These are phyloP conservation scores for Moricandia arvensis DNA, from an alignment of 345 rosid genomes.

Conservation along the genomic window DNA sequence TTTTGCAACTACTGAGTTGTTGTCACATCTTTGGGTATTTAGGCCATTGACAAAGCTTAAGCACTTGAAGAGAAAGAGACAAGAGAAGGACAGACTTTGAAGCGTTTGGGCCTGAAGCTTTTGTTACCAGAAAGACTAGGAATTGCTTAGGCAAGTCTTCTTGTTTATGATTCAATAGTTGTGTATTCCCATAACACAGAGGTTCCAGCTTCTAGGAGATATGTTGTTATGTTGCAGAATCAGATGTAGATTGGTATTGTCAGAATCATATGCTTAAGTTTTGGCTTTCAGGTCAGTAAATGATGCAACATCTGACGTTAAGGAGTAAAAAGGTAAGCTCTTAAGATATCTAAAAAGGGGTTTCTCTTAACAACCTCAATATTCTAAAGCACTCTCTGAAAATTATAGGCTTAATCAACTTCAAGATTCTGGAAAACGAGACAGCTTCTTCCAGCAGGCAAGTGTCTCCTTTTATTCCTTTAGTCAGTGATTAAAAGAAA, in stretches of 20 bases:
- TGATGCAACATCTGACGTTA: slow-evolving; percentile 2
- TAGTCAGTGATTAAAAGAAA: background rate
- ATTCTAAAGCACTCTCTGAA: background rate
- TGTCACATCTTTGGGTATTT: background rate
- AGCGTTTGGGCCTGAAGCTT: slow-evolving; percentile 6
- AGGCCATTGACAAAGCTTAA: background rate
- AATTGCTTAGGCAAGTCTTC: slow-evolving; percentile 31
- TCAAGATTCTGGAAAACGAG: background rate
- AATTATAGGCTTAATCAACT: background rate
- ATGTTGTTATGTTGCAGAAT: slow-evolving; percentile 8
- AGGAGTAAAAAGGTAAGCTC: slow-evolving; percentile 6
- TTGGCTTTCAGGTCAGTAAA: slow-evolving; percentile 1
- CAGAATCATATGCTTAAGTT: too few species aligned
- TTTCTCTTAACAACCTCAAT: slow-evolving; percentile 2
- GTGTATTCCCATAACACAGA: background rate
- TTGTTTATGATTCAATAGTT: slow-evolving; percentile 19
- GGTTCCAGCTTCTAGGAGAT: background rate
- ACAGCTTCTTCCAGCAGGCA: slow-evolving; percentile 21
- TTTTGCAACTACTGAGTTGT: background rate
- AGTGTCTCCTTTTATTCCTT: slow-evolving; percentile 8
- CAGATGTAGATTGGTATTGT: background rate
- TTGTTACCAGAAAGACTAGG: background rate
- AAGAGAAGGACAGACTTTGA: background rate
- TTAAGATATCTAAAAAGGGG: background rate
- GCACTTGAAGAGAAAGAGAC: background rate